Evolutionary conservation across 805 yeast genomes (phyloP), one percentile per base, ranked within the genome.

Genomic region (Nakazawaea populi): DNA sequence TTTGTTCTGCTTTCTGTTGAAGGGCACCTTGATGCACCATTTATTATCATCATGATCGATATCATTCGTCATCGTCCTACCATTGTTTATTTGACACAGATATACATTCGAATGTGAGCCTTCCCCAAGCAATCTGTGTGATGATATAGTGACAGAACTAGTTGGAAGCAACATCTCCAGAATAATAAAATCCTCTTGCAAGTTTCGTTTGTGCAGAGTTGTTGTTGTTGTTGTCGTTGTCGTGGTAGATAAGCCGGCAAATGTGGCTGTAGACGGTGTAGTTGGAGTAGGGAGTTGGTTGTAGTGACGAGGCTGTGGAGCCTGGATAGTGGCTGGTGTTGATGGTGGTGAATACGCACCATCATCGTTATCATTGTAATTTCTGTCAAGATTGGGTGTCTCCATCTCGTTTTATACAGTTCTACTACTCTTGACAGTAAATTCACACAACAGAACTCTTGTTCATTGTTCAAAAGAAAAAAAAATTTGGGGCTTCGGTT

Each of bases 161-260:
- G 35, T n/a, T n/a, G 48, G 34, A 2, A 49, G 8, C 9, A 34
- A 10, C 27, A 49, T 28, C 2, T 45, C 42, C 8, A 43, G 29
- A 24, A 49, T 10, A 1, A 18, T 27, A 10, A 49, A 41, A 8
- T 49, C 52, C 10, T 49, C 48, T 41, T 45, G 42, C 8, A 49
- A 32, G 34, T 38, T 45, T 11, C 38, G n/a, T 3, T 37, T 40
- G 10, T 40, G 24, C 3, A 3, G 3, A 18, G 24, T 32, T 32
- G 35, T 32, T 9, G 8, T 39, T 39, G 42, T 10, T 11, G 28
- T 39, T 8, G 42, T 32, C 35, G 6, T 32, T 32, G 35, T 32
- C 2, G 35, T 37, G 10, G 18, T n/a, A 11, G 14, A 8, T 10
- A 37, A 37, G 14, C 14, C n/a, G 6, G 40, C 18, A 12, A 37